Base-by-base conservation (phyloP, 352 stramenopile species). In the Globisporangium nagaii region DNA sequence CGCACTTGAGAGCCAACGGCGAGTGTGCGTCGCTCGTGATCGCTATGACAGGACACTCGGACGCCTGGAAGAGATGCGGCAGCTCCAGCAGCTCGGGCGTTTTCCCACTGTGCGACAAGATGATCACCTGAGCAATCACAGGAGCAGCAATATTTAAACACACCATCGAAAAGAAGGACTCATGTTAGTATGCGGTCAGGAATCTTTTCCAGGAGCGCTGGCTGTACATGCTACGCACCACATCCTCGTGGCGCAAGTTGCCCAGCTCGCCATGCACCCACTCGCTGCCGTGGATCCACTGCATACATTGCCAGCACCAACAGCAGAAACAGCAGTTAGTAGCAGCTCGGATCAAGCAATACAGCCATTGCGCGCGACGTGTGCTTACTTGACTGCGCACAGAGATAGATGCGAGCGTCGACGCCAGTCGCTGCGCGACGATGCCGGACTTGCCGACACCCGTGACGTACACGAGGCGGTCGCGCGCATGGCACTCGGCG, bases 361-460 rank as follows among this genome's bases (percentile, higher is more conserved):
- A 9, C 5, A 3, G 34, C 28, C 55, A 30, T 13, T 30, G 34
- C 41, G n/a, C n/a, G n/a, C n/a, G n/a, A n/a, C n/a, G n/a, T 42
- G 11, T 20, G 59, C 48, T 13, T 28, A 90, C 80, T 56, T 85
- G 81, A 41, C 79, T 88, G 32, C 68, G 79, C 35, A 91, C 61
- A 4, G 84, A 88, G 36, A 93, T 70, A 15, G 84, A 91, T 5
- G 79, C 68, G 3, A 93, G 50, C 13, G 80, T 86, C 4, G 81
- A 87, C 9, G 81, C 84, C 19, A 93, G 65, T 20, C 84, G 69
- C 17, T 68, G 74, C 22, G 80, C 84, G 2, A 93, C 80, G 19
- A 88, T 79, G 19, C 75, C 80, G 2, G 84, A 93, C 60, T 93
- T 93, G 60, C 84, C 84, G 17, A 93, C 86, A 17, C 84, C 84